Evolutionary conservation across 352 stramenopile species (phyloP).

Genomic region (Peronospora tabacina): DNA sequence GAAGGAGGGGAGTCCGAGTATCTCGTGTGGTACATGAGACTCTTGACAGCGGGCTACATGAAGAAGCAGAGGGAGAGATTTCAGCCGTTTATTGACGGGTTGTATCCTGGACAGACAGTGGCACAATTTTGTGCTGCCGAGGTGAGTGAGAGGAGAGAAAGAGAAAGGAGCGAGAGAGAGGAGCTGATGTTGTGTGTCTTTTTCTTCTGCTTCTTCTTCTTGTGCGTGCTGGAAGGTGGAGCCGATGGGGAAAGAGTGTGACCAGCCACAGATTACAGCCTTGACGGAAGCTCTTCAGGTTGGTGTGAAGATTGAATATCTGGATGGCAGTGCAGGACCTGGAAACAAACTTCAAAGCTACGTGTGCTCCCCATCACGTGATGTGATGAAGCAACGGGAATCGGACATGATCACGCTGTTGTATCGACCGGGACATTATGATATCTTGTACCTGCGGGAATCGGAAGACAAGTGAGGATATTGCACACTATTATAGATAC

Average conservation of each 20-base stretch:
- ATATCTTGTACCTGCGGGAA: constrained; percentile 85
- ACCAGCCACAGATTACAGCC: constrained; percentile 89
- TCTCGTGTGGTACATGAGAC: constrained; percentile 84
- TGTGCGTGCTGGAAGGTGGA: constrained; percentile 58
- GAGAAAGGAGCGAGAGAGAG: background rate
- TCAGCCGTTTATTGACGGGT: constrained; percentile 84
- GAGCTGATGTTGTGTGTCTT: background rate
- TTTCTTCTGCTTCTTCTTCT: background rate
- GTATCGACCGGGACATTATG: constrained; percentile 93
- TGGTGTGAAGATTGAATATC: constrained; percentile 88
- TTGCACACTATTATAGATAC: constrained; percentile 2
- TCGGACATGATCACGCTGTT: constrained; percentile 66
- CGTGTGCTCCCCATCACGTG: constrained; percentile 34
- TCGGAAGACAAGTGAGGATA: constrained; percentile 3
- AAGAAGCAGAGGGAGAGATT: constrained; percentile 87
- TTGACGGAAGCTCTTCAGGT: constrained; percentile 88
- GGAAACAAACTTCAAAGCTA: constrained; percentile 55
- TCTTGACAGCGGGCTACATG: constrained; percentile 77
- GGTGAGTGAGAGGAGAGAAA: constrained; percentile 15
- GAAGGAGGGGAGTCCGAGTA: constrained; percentile 83
- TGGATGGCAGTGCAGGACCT: constrained; percentile 74
- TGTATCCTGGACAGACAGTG: constrained; percentile 73
- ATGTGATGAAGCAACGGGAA: constrained; percentile 12
- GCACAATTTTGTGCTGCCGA: constrained; percentile 78
- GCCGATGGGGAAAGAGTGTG: constrained; percentile 90